phyloP scores from a whole-genome alignment of 306 rosid species.

The Trifolium repens region DNA sequence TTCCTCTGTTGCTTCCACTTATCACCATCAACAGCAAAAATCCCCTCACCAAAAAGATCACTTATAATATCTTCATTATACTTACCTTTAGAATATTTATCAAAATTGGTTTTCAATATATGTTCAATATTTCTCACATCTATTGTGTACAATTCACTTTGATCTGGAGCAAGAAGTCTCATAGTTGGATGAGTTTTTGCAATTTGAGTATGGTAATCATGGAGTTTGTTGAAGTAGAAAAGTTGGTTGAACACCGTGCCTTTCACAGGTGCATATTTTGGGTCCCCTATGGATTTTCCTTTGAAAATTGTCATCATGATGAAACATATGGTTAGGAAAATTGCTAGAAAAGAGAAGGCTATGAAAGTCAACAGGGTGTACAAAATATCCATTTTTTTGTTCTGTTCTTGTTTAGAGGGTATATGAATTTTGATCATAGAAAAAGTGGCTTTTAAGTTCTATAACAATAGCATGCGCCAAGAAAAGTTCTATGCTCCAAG shows the following conservation, averaged over 20 bases:
- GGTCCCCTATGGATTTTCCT: conserved; percentile 50
- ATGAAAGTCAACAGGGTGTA: conserved; percentile 43
- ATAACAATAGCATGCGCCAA: not conserved
- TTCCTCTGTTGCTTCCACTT: not conserved
- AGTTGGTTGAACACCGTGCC: not conserved
- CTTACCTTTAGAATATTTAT: not conserved
- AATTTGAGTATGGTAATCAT: not conserved
- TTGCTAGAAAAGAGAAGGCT: conserved; percentile 33
- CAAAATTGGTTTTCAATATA: not conserved
- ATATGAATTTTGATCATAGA: conserved; percentile 11
- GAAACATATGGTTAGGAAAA: conserved; percentile 43
- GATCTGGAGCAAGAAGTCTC: not conserved
- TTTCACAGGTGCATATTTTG: conserved; percentile 1
- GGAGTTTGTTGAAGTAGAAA: not conserved
- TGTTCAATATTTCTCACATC: not conserved
- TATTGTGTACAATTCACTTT: not conserved
- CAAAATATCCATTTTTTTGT: conserved; percentile 49
- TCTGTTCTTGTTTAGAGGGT: not conserved
- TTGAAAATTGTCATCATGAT: conserved; percentile 41
- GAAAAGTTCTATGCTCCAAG: not conserved
- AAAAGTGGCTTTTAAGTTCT: not conserved
- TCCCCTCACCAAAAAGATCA: not conserved
- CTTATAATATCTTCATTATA: not conserved
- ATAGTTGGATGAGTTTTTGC: not conserved
- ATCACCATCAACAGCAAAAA: not conserved